Percentiles rank a stretch among this genome's conserved stretches.
Conservation (phyloP, 1,284 basidiomycete species). For the Butyriboletus appendiculatus region DNA sequence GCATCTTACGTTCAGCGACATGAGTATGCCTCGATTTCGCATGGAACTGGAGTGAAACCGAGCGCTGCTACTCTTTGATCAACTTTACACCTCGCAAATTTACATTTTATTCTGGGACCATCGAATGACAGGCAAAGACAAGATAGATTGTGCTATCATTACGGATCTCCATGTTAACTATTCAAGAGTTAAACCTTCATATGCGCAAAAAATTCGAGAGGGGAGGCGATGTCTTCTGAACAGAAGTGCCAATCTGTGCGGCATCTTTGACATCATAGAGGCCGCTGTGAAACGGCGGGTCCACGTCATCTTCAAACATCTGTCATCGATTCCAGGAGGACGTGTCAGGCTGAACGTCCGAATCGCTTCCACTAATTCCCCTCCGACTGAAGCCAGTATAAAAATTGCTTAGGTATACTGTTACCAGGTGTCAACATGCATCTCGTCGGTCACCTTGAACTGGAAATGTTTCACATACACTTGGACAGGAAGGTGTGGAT, state of each 20-base stretch:
- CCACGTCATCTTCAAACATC: neutral
- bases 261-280: neutral
- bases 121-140: neutral
- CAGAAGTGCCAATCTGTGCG: neutral
- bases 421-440: neutral
- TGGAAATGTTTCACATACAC: too few species aligned
- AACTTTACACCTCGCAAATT: neutral
- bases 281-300: neutral
- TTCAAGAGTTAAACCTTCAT: too few species aligned
- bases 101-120: neutral
- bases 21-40: neutral
- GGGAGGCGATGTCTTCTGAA: neutral
- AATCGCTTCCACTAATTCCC: neutral
- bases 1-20: constrained; percentile 21
- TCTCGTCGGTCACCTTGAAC: neutral
- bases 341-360: neutral
- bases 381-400: neutral
- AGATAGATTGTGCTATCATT: neutral
- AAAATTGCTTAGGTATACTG: neutral
- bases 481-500: too few species aligned
- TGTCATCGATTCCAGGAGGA: neutral
- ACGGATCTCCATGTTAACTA: neutral
- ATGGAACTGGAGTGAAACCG: neutral
- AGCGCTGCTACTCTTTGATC: neutral
- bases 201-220: neutral